Percentiles rank a stretch among this genome's conserved stretches.
phyloP scores from a whole-genome alignment of 2,329 filamentous ascomycete species.

The Boeremia exigua region DNA sequence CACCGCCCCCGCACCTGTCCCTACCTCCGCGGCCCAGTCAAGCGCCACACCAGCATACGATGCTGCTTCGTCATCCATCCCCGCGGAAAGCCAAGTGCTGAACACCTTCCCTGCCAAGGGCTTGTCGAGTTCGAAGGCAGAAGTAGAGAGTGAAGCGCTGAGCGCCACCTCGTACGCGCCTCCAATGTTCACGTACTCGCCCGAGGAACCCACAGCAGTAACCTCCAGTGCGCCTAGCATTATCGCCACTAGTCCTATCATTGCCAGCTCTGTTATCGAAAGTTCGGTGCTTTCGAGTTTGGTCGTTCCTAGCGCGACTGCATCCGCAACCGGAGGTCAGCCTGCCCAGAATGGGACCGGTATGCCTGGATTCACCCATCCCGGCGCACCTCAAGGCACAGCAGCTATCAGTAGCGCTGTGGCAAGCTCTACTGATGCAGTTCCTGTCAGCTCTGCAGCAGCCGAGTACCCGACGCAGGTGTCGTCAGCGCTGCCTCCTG shows the following conservation, averaged over 20 bases:
- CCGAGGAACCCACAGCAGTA: constrained; percentile 24
- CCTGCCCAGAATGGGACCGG: constrained; percentile 22
- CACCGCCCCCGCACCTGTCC: constrained; percentile 25
- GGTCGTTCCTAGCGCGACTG: not conserved
- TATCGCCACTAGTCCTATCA: not conserved
- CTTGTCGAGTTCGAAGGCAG: constrained; percentile 21
- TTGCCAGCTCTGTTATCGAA: not conserved
- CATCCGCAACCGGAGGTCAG: constrained; percentile 10
- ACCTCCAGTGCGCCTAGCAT: constrained; percentile 13
- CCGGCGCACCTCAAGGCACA: constrained; percentile 9
- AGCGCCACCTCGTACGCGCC: constrained; percentile 22
- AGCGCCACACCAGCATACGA: constrained; percentile 13
- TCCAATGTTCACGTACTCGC: constrained; percentile 36
- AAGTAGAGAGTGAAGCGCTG: constrained; percentile 21
- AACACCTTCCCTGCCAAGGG: constrained; percentile 11
- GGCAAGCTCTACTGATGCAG: constrained; percentile 1
- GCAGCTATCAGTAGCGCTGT: not conserved
- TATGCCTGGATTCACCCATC: constrained; percentile 31
- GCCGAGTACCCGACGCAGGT: too few species aligned
- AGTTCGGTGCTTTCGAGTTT: not conserved
- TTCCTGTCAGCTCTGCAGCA: constrained; percentile 1
- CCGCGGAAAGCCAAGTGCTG: constrained; percentile 12
- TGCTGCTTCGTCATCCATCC: constrained; percentile 7
- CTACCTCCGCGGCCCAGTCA: constrained; percentile 20
- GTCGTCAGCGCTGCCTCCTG: not conserved